A percentile compares a stretch with the other conserved stretches of the same genome.
Conservation (phyloP, 345 rosid genomes). For the Dipteronia sinensis region DNA sequence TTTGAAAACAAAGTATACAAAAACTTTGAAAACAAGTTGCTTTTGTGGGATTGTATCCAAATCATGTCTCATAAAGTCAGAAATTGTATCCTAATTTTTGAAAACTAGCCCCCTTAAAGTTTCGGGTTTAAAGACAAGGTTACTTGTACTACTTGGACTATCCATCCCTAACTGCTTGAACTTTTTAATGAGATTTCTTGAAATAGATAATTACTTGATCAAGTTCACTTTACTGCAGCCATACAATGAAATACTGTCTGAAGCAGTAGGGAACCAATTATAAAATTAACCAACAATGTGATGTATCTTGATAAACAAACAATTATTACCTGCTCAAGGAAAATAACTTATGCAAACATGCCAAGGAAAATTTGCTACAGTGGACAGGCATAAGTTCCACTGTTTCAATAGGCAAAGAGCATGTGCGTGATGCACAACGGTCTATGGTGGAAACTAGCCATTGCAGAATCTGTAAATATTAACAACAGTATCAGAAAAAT, state of each 20-base stretch:
- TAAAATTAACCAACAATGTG: not conserved
- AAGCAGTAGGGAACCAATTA: not conserved
- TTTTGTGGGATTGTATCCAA: not conserved
- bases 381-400: slow-evolving; percentile 93
- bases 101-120: not conserved
- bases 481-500: slow-evolving; percentile 12
- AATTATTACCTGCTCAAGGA: slow-evolving; percentile 72
- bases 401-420: slow-evolving; percentile 92
- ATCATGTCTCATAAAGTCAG: not conserved
- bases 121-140: not conserved
- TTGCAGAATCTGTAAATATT: slow-evolving; percentile 61
- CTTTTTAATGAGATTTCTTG: not conserved
- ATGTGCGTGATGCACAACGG: slow-evolving; percentile 95
- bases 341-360: slow-evolving; percentile 82
- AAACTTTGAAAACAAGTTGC: not conserved
- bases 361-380: slow-evolving; percentile 88
- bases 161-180: not conserved
- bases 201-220: not conserved
- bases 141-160: not conserved
- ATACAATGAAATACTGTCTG: slow-evolving; percentile 1
- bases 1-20: not conserved
- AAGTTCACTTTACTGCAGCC: not conserved
- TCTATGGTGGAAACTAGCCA: slow-evolving; percentile 86
- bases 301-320: not conserved
- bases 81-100: not conserved